A percentile compares a stretch with the other conserved stretches of the same genome.
phyloP scores from a whole-genome alignment of 2,329 filamentous ascomycete genomes.

The Ophiostoma populinum region DNA sequence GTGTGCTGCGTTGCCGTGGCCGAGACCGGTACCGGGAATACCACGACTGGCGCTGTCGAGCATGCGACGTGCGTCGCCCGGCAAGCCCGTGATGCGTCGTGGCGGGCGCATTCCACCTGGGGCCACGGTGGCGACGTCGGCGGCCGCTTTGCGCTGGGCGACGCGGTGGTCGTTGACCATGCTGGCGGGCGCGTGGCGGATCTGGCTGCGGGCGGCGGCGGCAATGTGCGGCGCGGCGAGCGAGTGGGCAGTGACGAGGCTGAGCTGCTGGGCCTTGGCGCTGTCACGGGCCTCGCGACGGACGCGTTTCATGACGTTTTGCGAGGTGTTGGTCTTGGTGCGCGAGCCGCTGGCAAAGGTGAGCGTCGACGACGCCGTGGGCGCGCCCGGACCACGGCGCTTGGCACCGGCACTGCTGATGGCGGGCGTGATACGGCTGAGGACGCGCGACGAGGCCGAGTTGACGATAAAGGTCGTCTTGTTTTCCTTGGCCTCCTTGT shows the following conservation, averaged over 20 bases:
- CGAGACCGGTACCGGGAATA: constrained; percentile 4
- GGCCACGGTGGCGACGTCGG: not conserved
- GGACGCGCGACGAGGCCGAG: constrained; percentile 14
- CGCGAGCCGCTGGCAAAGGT: constrained; percentile 29
- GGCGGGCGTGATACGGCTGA: constrained; percentile 18
- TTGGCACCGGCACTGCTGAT: constrained; percentile 4
- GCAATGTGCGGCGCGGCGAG: constrained; percentile 12
- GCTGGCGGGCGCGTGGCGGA: constrained; percentile 31
- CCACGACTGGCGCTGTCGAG: constrained; percentile 10
- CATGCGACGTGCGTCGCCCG: not conserved
- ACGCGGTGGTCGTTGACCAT: constrained; percentile 37
- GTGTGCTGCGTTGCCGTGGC: constrained; percentile 10
- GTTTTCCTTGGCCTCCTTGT: constrained; percentile 38
- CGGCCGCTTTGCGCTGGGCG: constrained; percentile 14
- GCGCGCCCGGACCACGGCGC: constrained; percentile 7
- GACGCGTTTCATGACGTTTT: constrained; percentile 38
- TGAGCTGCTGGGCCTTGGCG: constrained; percentile 27
- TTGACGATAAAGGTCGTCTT: constrained; percentile 41
- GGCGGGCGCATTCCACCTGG: constrained; percentile 10
- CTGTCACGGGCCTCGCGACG: constrained; percentile 39
- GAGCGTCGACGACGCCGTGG: constrained; percentile 20
- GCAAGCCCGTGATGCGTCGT: constrained; percentile 5
- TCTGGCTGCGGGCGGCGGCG: constrained; percentile 17
- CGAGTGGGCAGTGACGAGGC: constrained; percentile 21
- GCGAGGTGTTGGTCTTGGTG: constrained; percentile 32